phyloP scores from a whole-genome alignment of 2,329 filamentous ascomycete species.

The Thelonectria discophora region DNA sequence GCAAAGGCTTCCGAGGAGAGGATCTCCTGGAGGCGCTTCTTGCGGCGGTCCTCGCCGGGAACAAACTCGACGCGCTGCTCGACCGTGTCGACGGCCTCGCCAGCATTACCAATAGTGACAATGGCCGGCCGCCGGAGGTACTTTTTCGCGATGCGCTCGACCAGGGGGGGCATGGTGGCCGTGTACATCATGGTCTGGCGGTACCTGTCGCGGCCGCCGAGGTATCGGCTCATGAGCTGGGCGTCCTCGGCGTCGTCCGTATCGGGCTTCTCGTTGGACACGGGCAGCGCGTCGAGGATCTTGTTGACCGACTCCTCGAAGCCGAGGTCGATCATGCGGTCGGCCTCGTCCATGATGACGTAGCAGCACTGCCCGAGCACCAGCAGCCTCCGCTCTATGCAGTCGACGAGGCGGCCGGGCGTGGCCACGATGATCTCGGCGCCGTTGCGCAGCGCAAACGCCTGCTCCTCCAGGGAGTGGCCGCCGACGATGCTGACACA shows the following conservation, averaged over 20 bases:
- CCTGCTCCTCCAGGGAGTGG: conserved; percentile 93
- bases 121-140: conserved; percentile 93
- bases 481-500: conserved; percentile 98
- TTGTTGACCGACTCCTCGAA: conserved; percentile 98
- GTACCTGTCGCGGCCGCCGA: conserved; percentile 81
- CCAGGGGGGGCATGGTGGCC: conserved; percentile 91
- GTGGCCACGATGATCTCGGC: conserved; percentile 99
- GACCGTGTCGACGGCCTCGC: conserved; percentile 96
- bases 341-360: conserved; percentile 99
- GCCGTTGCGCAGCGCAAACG: conserved; percentile 87
- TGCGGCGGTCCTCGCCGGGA: conserved; percentile 90
- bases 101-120: conserved; percentile 91
- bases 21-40: conserved; percentile 94
- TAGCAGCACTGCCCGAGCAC: conserved; percentile 98
- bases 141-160: conserved; percentile 96
- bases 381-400: conserved; percentile 89
- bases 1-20: conserved; percentile 81
- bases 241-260: conserved; percentile 89
- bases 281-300: conserved; percentile 92
- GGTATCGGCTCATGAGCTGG: conserved; percentile 80
- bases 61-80: conserved; percentile 97
- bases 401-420: conserved; percentile 94
- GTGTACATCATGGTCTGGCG: conserved; percentile 99
- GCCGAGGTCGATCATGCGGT: conserved; percentile 98
- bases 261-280: conserved; percentile 94